Evolutionary conservation across 1,284 basidiomycete species (phyloP).

Genomic region (Meripilus lineatus): DNA sequence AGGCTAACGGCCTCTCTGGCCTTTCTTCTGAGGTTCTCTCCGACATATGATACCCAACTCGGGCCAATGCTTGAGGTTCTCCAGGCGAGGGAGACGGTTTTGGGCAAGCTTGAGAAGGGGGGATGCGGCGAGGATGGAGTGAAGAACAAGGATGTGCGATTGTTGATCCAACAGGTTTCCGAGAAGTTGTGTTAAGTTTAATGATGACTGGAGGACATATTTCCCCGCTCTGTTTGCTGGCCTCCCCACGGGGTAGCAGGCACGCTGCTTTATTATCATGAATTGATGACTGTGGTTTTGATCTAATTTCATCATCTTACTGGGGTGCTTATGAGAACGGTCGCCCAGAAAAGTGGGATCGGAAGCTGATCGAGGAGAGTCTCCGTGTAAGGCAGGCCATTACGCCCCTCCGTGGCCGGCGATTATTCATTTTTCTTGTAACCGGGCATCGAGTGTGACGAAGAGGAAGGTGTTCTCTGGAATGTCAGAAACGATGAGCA

Average conservation of each 20-base stretch:
- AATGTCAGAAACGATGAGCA: no score
- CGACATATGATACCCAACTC: conserved; percentile 50
- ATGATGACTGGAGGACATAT: background rate
- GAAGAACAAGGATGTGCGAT: conserved; percentile 57
- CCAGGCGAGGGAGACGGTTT: conserved; percentile 49
- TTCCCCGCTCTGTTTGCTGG: background rate
- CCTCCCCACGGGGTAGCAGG: background rate
- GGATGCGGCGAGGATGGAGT: conserved; percentile 48
- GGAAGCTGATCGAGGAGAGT: background rate
- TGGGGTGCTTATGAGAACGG: background rate
- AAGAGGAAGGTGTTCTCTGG: no score
- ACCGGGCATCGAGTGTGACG: no score
- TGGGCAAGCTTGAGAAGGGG: conserved; percentile 45
- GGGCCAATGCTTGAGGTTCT: conserved; percentile 66
- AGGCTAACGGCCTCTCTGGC: conserved; percentile 74
- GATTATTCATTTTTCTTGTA: no score
- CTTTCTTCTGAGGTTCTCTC: conserved; percentile 67
- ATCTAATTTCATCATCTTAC: background rate
- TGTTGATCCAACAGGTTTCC: conserved; percentile 63
- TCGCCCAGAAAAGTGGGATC: background rate
- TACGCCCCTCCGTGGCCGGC: no score
- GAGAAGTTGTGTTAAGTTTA: conserved; percentile 33
- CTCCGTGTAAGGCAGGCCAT: background rate
- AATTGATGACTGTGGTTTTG: no score
- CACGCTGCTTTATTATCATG: no score